phyloP scores from a whole-genome alignment of 83 land plant genomes.

The Larix sibirica region DNA sequence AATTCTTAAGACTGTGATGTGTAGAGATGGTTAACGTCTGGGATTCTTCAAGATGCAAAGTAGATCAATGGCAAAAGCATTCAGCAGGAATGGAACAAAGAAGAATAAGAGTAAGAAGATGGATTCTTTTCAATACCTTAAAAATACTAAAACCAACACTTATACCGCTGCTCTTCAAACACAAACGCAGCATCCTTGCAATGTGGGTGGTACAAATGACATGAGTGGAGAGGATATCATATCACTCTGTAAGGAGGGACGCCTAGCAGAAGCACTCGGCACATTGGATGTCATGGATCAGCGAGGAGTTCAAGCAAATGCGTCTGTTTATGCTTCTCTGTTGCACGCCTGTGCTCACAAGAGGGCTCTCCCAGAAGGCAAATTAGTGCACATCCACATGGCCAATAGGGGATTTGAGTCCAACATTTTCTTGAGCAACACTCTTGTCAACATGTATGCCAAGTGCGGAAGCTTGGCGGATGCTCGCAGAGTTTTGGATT shows the following conservation, averaged over 20 bases:
- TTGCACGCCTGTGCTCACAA: neutral
- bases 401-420: slow-evolving; percentile 25
- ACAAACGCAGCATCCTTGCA: too few species aligned
- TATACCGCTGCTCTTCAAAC: too few species aligned
- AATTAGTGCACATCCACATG: slow-evolving; percentile 35
- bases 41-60: too few species aligned
- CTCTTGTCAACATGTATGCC: slow-evolving; percentile 51
- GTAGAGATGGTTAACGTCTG: too few species aligned
- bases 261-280: neutral
- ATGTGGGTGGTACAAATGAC: too few species aligned
- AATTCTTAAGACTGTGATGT: too few species aligned
- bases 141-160: too few species aligned
- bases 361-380: slow-evolving; percentile 16
- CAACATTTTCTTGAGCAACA: slow-evolving; percentile 52
- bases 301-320: neutral
- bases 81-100: too few species aligned
- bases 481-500: slow-evolving; percentile 15
- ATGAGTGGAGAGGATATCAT: neutral
- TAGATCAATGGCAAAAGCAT: too few species aligned
- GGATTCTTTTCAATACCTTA: too few species aligned
- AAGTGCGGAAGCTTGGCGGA: slow-evolving; percentile 36
- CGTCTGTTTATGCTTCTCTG: neutral
- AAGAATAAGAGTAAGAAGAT: too few species aligned
- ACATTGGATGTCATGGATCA: neutral
- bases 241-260: neutral